These are phyloP conservation scores for Kappamyces sp. DNA, from an alignment of 192 early-diverging fungal genomes.

Conservation along the genomic window DNA sequence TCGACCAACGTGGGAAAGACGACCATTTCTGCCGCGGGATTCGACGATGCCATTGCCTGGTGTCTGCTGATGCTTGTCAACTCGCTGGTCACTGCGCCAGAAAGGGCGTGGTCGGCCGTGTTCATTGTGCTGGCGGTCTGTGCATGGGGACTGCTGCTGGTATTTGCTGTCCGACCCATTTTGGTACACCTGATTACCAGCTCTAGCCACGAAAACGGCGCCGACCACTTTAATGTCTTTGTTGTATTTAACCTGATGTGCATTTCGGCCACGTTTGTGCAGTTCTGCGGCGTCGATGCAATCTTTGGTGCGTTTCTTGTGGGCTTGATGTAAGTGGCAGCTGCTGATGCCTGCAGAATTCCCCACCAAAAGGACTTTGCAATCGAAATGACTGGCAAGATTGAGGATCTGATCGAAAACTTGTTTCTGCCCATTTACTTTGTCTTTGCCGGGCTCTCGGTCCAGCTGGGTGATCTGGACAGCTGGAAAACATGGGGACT, in stretches of 20 bases:
- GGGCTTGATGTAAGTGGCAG: slow-evolving; percentile 47
- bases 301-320: slow-evolving; percentile 80
- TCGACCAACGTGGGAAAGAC: slow-evolving; percentile 67
- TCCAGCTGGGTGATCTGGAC: slow-evolving; percentile 64
- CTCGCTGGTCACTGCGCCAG: background rate
- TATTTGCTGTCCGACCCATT: background rate
- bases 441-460: slow-evolving; percentile 74
- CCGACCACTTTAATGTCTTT: background rate
- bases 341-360: slow-evolving; percentile 18
- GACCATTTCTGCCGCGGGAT: slow-evolving; percentile 66
- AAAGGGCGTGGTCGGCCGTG: background rate
- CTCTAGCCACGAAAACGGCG: background rate
- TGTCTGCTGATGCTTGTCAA: slow-evolving; percentile 14
- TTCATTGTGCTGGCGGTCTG: background rate
- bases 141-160: background rate
- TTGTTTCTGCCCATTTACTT: slow-evolving; percentile 82
- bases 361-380: slow-evolving; percentile 75
- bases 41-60: slow-evolving; percentile 75
- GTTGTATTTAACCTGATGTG: slow-evolving; percentile 61
- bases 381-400: slow-evolving; percentile 69
- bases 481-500: slow-evolving; percentile 63
- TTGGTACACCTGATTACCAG: background rate
- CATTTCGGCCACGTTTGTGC: slow-evolving; percentile 54
- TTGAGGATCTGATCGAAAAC: slow-evolving; percentile 72
- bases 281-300: slow-evolving; percentile 72